Conservation (phyloP, 805 yeast species). For the Wickerhamomyces rabaulensis region DNA sequence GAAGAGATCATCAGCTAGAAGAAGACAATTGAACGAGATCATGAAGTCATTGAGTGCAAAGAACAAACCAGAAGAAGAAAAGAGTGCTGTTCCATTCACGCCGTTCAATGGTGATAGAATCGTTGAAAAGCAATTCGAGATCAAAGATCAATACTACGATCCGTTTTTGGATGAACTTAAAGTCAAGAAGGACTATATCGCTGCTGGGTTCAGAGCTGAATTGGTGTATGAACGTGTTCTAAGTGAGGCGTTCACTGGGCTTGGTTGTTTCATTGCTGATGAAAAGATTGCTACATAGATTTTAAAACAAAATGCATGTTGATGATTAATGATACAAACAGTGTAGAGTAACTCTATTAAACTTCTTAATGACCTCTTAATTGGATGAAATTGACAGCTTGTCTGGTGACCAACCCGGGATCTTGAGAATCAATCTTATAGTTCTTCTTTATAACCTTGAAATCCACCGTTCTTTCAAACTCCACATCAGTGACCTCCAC, state of each 20-base stretch:
- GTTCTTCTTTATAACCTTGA: conserved; percentile 27
- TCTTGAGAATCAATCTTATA: conserved; percentile 17
- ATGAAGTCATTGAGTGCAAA: conserved; percentile 28
- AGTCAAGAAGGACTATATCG: conserved; percentile 61
- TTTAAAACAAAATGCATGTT: not conserved
- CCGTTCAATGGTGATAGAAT: conserved; percentile 92
- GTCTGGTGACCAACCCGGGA: conserved; percentile 28
- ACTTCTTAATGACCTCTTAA: conserved; percentile 35
- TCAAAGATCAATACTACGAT: conserved; percentile 50
- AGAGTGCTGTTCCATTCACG: conserved; percentile 64
- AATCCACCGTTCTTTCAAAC: conserved; percentile 27
- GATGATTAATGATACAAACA: not conserved
- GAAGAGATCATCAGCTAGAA: conserved; percentile 60
- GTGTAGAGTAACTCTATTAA: not conserved
- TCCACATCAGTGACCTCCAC: conserved; percentile 29
- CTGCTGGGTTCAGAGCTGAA: conserved; percentile 79
- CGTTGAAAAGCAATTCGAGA: conserved; percentile 42
- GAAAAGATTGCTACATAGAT: conserved; percentile 33
- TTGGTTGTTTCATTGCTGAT: conserved; percentile 71
- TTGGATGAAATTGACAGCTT: conserved; percentile 42
- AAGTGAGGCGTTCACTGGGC: conserved; percentile 85
- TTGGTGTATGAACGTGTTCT: conserved; percentile 70
- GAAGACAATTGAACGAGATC: conserved; percentile 41
- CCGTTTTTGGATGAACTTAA: conserved; percentile 53
- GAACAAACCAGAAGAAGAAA: conserved; percentile 1